Base-by-base conservation (phyloP, 2,329 filamentous ascomycete species). In the Myrmaecium sp. region DNA sequence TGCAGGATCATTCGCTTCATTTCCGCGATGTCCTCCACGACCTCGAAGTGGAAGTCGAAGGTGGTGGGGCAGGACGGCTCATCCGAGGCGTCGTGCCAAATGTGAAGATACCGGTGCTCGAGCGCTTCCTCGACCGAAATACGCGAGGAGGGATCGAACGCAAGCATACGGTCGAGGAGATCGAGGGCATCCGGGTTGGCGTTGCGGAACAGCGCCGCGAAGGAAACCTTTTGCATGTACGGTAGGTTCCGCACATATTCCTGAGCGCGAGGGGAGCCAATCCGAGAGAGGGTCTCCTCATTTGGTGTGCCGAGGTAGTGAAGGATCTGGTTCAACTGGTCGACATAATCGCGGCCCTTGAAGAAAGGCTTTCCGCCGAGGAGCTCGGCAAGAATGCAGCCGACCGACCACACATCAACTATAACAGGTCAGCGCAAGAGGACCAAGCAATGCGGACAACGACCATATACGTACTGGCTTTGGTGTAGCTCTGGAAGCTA, bases 361-460 rank as follows among this genome's bases (percentile, higher is more conserved):
- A 98, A 95, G 66, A 98, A 98, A 22, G 89, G 89, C 33, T 91
- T 79, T 33, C 89, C 86, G 35, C 89, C 89, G 18, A 98, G 72
- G 8, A 98, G 72, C 55, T 98, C 89, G 28, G 89, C 89, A 28
- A 98, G 69, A 44, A 98, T 98, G 50, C 89, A 98, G 34, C 89
- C 89, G 22, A 98, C 86, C 6, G 89, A 98, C 89, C 89, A 98
- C 17, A 98, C 86, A 51, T 98, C 89, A 56, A 98, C 86, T 95
- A 31, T 8, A 31, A 19, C 25, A 28, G 22, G 33, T 44, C 34
- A 44, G 40, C 36, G 7, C 7, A 7, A 20, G n/a, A 7, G 18
- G 18, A 7, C 7, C 18, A 20, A 7, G 7, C 7, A 7, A 20
- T 20, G 7, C 7, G 18, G 7, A 7, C n/a, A 5, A 86, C 84